phyloP scores from a whole-genome alignment of 768 basidiomycete genomes.

The Naganishia vishniacii region DNA sequence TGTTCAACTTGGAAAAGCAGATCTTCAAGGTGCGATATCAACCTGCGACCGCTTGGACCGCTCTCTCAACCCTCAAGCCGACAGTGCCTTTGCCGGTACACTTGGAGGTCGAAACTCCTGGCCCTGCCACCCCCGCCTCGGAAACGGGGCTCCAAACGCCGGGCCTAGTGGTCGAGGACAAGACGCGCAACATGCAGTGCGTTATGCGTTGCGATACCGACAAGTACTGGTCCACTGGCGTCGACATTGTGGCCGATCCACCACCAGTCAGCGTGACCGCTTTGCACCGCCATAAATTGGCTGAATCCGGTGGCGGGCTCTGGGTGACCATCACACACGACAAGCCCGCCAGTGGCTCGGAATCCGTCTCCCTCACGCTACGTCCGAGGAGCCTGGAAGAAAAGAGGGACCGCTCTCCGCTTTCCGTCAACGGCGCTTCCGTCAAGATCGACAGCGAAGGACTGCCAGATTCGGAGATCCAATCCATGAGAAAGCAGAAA shows the following conservation, averaged over 20 bases:
- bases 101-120: background rate
- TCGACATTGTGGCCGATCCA: slow-evolving; percentile 58
- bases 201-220: slow-evolving; percentile 88
- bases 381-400: slow-evolving; percentile 60
- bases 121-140: background rate
- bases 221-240: slow-evolving; percentile 65
- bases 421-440: slow-evolving; percentile 84
- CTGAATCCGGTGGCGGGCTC: slow-evolving; percentile 75
- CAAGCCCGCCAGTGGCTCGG: slow-evolving; percentile 66
- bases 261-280: slow-evolving; percentile 78
- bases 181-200: slow-evolving; percentile 61
- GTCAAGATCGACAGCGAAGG: slow-evolving; percentile 82
- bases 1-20: slow-evolving; percentile 81
- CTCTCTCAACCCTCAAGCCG: slow-evolving; percentile 38
- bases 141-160: slow-evolving; percentile 2
- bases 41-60: slow-evolving; percentile 48
- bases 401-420: slow-evolving; percentile 69
- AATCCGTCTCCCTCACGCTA: slow-evolving; percentile 68
- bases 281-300: slow-evolving; percentile 78
- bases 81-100: slow-evolving; percentile 36
- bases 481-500: slow-evolving; percentile 73
- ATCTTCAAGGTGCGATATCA: slow-evolving; percentile 78
- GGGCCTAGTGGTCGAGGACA: slow-evolving; percentile 13
- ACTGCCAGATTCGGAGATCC: slow-evolving; percentile 76
- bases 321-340: slow-evolving; percentile 93